Evolutionary conservation across 2,329 filamentous ascomycete genomes (phyloP).

Genomic region (Chaetomiaceae sp.): DNA sequence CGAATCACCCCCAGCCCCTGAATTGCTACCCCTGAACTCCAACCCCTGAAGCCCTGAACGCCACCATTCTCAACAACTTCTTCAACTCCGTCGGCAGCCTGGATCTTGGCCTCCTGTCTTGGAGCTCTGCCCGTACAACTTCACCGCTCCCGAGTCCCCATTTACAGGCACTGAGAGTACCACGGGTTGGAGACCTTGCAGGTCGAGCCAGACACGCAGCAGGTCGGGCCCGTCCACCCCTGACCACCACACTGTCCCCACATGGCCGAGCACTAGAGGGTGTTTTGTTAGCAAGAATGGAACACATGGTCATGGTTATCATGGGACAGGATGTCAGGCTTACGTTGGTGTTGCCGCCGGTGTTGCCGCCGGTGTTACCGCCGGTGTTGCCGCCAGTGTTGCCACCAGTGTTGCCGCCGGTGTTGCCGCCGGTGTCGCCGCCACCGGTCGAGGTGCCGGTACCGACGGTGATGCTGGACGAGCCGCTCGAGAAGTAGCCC

Average conservation of each 20-base stretch:
- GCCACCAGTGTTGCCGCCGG: neutral
- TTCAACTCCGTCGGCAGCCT: neutral
- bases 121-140: neutral
- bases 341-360: neutral
- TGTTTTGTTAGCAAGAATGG: neutral
- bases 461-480: conserved; percentile 37
- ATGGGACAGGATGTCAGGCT: neutral
- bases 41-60: neutral
- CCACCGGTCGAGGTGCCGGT: conserved; percentile 25
- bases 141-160: too few relatives aligned
- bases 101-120: neutral
- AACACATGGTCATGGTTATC: neutral
- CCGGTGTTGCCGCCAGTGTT: conserved; percentile 7
- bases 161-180: conserved; percentile 30
- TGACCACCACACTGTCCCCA: conserved; percentile 34
- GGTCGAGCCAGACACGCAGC: conserved; percentile 31
- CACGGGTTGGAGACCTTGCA: conserved; percentile 31
- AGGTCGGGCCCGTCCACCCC: conserved; percentile 31
- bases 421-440: conserved; percentile 9
- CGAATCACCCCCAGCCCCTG: neutral
- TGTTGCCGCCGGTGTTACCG: conserved; percentile 1
- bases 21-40: neutral
- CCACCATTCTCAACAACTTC: neutral
- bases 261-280: conserved; percentile 25
- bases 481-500: conserved; percentile 47